Evolutionary conservation across 306 rosid species (phyloP).

Genomic region (Trifolium dubium): DNA sequence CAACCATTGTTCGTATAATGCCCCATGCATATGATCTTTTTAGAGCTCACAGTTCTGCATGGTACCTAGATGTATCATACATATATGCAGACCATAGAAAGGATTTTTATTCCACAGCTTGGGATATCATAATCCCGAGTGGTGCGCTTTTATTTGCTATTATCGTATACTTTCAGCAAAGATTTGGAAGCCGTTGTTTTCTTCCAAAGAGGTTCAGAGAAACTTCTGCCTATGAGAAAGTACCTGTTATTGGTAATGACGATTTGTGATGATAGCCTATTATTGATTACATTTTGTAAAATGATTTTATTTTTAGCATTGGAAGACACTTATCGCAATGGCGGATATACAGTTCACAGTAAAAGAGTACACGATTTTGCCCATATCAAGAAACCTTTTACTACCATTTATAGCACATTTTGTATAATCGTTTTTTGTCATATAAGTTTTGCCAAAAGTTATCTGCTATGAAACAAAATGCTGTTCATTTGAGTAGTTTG

Average conservation of each 20-base stretch:
- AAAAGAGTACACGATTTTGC: slow-evolving; percentile 30
- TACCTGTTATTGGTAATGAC: slow-evolving; percentile 72
- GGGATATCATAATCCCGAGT: slow-evolving; percentile 77
- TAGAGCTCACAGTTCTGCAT: slow-evolving; percentile 63
- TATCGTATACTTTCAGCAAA: slow-evolving; percentile 75
- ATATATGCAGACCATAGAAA: slow-evolving; percentile 75
- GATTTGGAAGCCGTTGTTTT: slow-evolving; percentile 74
- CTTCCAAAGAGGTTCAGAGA: slow-evolving; percentile 66
- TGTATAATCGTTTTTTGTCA: neutral
- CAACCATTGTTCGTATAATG: slow-evolving; percentile 70
- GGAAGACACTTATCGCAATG: slow-evolving; percentile 33
- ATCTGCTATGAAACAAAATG: neutral
- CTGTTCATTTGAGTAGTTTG: neutral
- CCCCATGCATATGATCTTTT: slow-evolving; percentile 94
- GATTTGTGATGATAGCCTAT: slow-evolving; percentile 58
- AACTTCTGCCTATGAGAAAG: slow-evolving; percentile 66
- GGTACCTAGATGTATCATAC: slow-evolving; percentile 65
- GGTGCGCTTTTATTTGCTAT: slow-evolving; percentile 63
- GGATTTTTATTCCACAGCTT: slow-evolving; percentile 83
- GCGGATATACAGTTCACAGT: slow-evolving; percentile 19
- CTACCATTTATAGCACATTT: slow-evolving; percentile 19
- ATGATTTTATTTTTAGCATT: slow-evolving; percentile 26
- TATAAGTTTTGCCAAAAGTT: neutral
- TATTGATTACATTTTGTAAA: slow-evolving; percentile 27
- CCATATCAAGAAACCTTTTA: neutral